These are phyloP conservation scores for Exutisphaerella laricina DNA, from an alignment of 2,329 filamentous ascomycete genomes.

Conservation along the genomic window DNA sequence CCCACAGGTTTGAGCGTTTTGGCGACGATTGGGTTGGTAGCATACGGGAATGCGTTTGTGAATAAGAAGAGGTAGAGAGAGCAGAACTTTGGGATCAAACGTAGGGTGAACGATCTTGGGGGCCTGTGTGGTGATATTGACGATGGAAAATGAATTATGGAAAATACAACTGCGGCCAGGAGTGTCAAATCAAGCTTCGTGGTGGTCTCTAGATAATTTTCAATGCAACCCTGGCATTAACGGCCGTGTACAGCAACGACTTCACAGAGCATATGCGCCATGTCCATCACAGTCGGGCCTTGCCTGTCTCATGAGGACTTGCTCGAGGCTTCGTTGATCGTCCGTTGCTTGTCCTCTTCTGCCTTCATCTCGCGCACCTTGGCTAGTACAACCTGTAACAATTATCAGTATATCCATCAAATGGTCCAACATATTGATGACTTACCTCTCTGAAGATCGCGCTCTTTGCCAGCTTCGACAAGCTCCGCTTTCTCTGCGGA, in stretches of 20 bases:
- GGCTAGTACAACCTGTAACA: slow-evolving; percentile 58
- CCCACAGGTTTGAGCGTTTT: slow-evolving; percentile 73
- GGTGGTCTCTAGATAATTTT: slow-evolving; percentile 2
- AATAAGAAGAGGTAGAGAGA: slow-evolving; percentile 19
- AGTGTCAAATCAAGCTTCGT: not conserved
- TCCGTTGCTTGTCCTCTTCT: slow-evolving; percentile 57
- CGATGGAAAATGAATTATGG: no score
- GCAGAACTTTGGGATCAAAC: no score
- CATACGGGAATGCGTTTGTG: slow-evolving; percentile 67
- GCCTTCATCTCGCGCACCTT: slow-evolving; percentile 92
- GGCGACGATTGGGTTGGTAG: slow-evolving; percentile 70
- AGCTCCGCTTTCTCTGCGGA: slow-evolving; percentile 43
- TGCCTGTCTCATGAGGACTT: slow-evolving; percentile 7
- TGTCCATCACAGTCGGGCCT: no score
- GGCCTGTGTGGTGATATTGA: no score
- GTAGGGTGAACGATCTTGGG: no score
- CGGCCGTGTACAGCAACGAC: not conserved
- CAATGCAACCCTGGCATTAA: not conserved
- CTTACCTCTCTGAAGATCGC: slow-evolving; percentile 84
- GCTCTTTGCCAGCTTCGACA: slow-evolving; percentile 56
- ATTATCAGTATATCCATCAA: slow-evolving; percentile 7
- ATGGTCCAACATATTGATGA: not conserved
- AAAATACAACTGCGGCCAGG: no score
- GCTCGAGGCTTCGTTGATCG: slow-evolving; percentile 20
- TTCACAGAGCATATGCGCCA: no score